phyloP scores from a whole-genome alignment of 2,329 filamentous ascomycete genomes.

The Colletotrichum plurivorum region DNA sequence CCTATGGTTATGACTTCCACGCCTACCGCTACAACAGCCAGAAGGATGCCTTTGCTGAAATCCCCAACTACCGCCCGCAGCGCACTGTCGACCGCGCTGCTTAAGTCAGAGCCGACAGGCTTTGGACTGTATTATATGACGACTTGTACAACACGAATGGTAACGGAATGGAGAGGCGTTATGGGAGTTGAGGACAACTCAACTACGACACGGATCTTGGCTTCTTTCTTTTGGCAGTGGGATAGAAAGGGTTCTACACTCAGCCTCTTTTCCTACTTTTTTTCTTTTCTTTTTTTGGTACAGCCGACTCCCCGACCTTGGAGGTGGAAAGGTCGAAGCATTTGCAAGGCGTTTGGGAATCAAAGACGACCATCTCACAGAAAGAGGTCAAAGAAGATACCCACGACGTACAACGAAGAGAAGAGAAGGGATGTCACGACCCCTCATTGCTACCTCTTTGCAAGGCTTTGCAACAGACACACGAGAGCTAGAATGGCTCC shows the following conservation, averaged over 20 bases:
- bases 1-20: conserved; percentile 97
- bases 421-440: conserved; percentile 9
- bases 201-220: conserved; percentile 31
- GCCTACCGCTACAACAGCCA: conserved; percentile 90
- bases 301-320: conserved; percentile 19
- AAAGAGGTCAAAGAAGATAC: conserved; percentile 39
- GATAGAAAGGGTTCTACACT: conserved; percentile 19
- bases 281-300: conserved; percentile 6
- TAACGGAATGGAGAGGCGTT: conserved; percentile 22
- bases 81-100: conserved; percentile 63
- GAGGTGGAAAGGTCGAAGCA: conserved; percentile 28
- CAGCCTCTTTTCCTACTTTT: neutral
- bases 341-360: conserved; percentile 41
- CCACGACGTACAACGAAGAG: conserved; percentile 26
- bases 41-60: conserved; percentile 84
- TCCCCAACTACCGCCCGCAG: conserved; percentile 86
- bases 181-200: conserved; percentile 30
- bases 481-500: conserved; percentile 13
- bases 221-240: conserved; percentile 18
- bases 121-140: conserved; percentile 33
- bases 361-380: conserved; percentile 31
- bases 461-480: conserved; percentile 28
- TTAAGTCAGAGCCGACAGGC: conserved; percentile 39
- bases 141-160: conserved; percentile 38
- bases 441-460: conserved; percentile 29